Percentiles rank a stretch among this genome's conserved stretches.
These are phyloP conservation scores for Podila clonocystis DNA, from an alignment of 192 early-diverging fungal species.

Conservation along the genomic window DNA sequence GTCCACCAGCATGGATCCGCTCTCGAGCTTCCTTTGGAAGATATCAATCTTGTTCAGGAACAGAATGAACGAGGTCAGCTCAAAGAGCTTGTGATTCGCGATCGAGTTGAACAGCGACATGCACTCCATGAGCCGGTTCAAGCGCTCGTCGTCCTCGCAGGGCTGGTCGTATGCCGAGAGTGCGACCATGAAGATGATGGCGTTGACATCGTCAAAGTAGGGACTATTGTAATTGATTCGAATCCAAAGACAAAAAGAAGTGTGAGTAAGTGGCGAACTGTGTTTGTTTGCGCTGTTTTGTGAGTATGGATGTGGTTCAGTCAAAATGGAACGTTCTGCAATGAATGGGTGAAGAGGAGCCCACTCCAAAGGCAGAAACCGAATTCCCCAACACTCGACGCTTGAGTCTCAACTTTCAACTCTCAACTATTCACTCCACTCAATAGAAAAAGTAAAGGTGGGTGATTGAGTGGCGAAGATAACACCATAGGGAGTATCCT, in stretches of 20 bases:
- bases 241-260: not conserved
- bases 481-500: too few relatives aligned
- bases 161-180: conserved; percentile 72
- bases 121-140: conserved; percentile 65
- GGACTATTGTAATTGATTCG: conserved; percentile 39
- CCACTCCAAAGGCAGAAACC: not conserved
- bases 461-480: too few relatives aligned
- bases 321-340: too few relatives aligned
- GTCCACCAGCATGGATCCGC: conserved; percentile 50
- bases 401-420: too few relatives aligned
- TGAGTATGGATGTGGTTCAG: not conserved
- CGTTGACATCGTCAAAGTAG: conserved; percentile 77
- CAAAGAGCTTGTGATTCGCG: conserved; percentile 60
- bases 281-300: not conserved
- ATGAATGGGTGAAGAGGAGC: too few relatives aligned
- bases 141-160: conserved; percentile 67
- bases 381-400: too few relatives aligned
- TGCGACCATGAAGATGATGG: conserved; percentile 76
- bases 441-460: too few relatives aligned
- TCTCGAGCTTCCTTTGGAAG: conserved; percentile 61
- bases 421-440: too few relatives aligned
- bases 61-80: conserved; percentile 64
- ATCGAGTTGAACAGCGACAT: conserved; percentile 57
- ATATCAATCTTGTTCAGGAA: conserved; percentile 78
- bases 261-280: not conserved